A percentile compares a stretch with the other conserved stretches of the same genome.
Evolutionary conservation across 1,284 basidiomycete genomes (phyloP).

Genomic region (Anthracocystis panici-leucophaei): DNA sequence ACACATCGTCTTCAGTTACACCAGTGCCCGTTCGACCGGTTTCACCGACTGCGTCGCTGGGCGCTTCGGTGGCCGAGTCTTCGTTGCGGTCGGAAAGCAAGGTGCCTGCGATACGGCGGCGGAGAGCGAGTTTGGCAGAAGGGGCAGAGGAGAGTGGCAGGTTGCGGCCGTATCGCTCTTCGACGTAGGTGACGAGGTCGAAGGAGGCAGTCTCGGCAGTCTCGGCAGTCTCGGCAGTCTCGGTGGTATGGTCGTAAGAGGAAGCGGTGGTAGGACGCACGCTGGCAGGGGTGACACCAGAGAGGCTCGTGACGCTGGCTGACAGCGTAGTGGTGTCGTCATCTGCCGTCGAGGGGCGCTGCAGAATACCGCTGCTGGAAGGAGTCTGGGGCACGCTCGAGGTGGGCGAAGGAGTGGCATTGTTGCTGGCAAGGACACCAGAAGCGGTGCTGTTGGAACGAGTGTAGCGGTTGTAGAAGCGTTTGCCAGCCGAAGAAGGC

Average conservation of each 20-base stretch:
- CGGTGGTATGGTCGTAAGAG: neutral
- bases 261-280: slow-evolving; percentile 7
- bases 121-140: slow-evolving; percentile 85
- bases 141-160: slow-evolving; percentile 80
- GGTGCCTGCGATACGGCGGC: slow-evolving; percentile 88
- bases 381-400: slow-evolving; percentile 30
- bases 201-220: slow-evolving; percentile 34
- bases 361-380: slow-evolving; percentile 38
- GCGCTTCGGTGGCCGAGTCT: slow-evolving; percentile 28
- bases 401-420: slow-evolving; percentile 32
- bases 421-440: slow-evolving; percentile 8
- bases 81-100: slow-evolving; percentile 70
- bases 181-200: slow-evolving; percentile 76
- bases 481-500: slow-evolving; percentile 32
- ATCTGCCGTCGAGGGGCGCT: slow-evolving; percentile 24
- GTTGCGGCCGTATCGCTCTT: slow-evolving; percentile 96
- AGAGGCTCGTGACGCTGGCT: slow-evolving; percentile 27
- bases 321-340: slow-evolving; percentile 19
- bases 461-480: slow-evolving; percentile 54
- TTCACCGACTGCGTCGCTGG: slow-evolving; percentile 67
- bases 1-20: slow-evolving; percentile 82
- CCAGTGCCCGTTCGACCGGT: slow-evolving; percentile 54
- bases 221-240: slow-evolving; percentile 13
- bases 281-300: slow-evolving; percentile 27
- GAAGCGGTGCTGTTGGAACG: slow-evolving; percentile 46